Conservation (phyloP, 495 filamentous ascomycete species). For the Hypoxylon fuscum region DNA sequence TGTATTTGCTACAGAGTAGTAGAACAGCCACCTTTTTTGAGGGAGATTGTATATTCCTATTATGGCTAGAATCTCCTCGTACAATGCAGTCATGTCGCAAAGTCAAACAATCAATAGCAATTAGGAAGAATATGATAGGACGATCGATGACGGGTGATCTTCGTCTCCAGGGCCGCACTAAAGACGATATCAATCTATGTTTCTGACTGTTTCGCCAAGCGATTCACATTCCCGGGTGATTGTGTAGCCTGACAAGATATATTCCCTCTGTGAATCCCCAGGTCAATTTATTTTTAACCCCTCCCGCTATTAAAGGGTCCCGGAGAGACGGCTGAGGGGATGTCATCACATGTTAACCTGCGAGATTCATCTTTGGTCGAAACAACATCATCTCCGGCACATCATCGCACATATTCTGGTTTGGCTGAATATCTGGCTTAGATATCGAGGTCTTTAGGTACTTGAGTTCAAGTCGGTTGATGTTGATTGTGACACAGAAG, state of each 20-base stretch:
- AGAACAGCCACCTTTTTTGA: not conserved
- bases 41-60: not conserved
- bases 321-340: constrained; percentile 2
- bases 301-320: constrained; percentile 26
- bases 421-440: constrained; percentile 11
- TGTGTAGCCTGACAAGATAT: constrained; percentile 6
- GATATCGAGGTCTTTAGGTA: not conserved
- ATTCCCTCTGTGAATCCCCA: constrained; percentile 6
- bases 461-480: too few relatives aligned
- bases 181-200: constrained; percentile 21
- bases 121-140: not conserved
- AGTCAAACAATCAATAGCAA: not conserved
- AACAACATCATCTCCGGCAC: constrained; percentile 16
- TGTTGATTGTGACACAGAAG: too few relatives aligned
- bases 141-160: constrained; percentile 18
- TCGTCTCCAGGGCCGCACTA: not conserved
- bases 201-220: constrained; percentile 13
- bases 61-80: constrained; percentile 1
- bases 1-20: too few relatives aligned
- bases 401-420: not conserved
- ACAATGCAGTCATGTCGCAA: not conserved
- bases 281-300: constrained; percentile 20
- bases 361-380: not conserved
- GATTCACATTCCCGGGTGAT: constrained; percentile 23
- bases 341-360: constrained; percentile 1